Evolutionary conservation across 352 stramenopile genomes (phyloP), one percentile per base, ranked within the genome.

Genomic region (Peronospora belbahrii): DNA sequence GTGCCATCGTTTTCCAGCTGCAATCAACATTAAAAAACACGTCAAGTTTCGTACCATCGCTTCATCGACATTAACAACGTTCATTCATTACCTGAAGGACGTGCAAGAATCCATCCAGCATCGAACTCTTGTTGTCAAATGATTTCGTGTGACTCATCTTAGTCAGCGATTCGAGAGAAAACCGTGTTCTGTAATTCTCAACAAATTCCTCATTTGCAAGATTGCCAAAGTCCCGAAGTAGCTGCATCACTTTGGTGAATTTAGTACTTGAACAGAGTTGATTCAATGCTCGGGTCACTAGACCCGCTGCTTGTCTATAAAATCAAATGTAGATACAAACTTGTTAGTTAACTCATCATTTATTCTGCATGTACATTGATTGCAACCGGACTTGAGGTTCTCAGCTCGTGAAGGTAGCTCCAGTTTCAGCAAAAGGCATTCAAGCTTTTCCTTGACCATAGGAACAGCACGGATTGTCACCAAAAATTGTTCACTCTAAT

Each of bases 401-500:
- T 67, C 38, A n/a, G 50, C 39, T 1, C 48, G 53, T 18, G 42
- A 60, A 18, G 25, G 8, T 10, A 63, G 31, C 31, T 67, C 58
- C n/a, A 53, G n/a, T 34, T 67, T 63, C 30, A 67, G 17, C 15
- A 64, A 2, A 6, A 61, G 39, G 20, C 59, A 67, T n/a, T 53
- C 30, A 13, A 67, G 52, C 17, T 64, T 64, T 24, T 67, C 48
- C 17, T 64, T 64, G 15, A 27, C 48, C 31, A 48, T 52, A 4
- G 53, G 54, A 5, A 67, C 36, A 5, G 39, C 35, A 0, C 43
- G 53, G 27, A 67, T 53, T 13, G 30, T 56, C 10, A 61, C 49
- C 5, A 67, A 42, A 36, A 67, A 67, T 28, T 60, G 53, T 18
- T 67, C 59, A 25, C 48, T 54, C 59, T 67, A 14, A 35, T 40